phyloP scores from a whole-genome alignment of 306 rosid species.

The Trichosanthes truncata region DNA sequence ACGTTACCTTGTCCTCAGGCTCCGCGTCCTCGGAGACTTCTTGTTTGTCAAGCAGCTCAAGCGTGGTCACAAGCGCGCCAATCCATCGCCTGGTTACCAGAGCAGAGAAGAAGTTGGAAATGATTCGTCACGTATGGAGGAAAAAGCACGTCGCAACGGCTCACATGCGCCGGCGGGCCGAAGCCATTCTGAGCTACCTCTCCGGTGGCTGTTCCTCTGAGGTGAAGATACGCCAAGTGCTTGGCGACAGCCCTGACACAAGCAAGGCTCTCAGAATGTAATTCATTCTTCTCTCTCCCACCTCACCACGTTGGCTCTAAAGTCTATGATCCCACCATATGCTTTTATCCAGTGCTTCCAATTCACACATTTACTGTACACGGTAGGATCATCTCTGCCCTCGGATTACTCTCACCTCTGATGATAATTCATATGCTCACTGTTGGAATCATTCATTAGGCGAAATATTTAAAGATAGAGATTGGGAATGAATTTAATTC shows the following conservation, averaged over 20 bases:
- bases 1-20: conserved; percentile 17
- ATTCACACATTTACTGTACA: neutral
- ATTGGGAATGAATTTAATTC: neutral
- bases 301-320: neutral
- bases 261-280: conserved; percentile 97
- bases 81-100: conserved; percentile 30
- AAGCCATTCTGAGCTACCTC: conserved; percentile 62
- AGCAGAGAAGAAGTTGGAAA: conserved; percentile 11
- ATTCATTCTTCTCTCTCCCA: conserved; percentile 10
- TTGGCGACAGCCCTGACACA: conserved; percentile 94
- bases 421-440: neutral
- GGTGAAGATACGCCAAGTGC: conserved; percentile 56
- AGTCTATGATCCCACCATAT: neutral
- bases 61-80: conserved; percentile 40
- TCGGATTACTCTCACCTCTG: neutral
- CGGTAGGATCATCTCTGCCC: neutral
- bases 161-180: conserved; percentile 48
- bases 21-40: conserved; percentile 41
- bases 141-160: conserved; percentile 20
- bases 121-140: conserved; percentile 12
- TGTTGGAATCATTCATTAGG: neutral
- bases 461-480: neutral
- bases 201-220: conserved; percentile 57
- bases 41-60: conserved; percentile 49
- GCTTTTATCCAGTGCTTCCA: conserved; percentile 1